Conservation (phyloP, 148 eudicot species). For the Fagopyrum tataricum region DNA sequence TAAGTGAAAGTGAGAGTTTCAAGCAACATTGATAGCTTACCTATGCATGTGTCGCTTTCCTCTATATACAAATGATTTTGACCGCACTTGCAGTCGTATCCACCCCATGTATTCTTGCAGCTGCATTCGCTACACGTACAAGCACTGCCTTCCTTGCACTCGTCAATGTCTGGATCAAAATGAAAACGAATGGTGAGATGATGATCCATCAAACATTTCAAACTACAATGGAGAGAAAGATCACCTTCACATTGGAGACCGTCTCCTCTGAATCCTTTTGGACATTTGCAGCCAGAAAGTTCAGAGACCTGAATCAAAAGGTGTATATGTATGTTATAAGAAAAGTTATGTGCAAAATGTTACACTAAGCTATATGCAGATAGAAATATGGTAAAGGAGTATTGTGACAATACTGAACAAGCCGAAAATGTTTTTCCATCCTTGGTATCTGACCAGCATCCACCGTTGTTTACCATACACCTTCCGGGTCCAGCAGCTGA, state of each 20-base stretch:
- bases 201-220: not conserved
- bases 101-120: slow-evolving; percentile 85
- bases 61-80: slow-evolving; percentile 56
- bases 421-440: slow-evolving; percentile 60
- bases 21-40: slow-evolving; percentile 25
- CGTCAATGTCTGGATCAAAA: slow-evolving; percentile 52
- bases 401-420: slow-evolving; percentile 58
- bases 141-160: slow-evolving; percentile 57
- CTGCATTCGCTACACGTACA: slow-evolving; percentile 74
- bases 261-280: slow-evolving; percentile 77
- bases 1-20: not conserved
- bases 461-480: slow-evolving; percentile 68
- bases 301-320: slow-evolving; percentile 37
- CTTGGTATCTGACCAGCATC: slow-evolving; percentile 72
- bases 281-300: slow-evolving; percentile 64
- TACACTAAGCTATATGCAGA: not conserved
- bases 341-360: not conserved
- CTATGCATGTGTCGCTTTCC: slow-evolving; percentile 81
- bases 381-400: not conserved
- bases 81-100: slow-evolving; percentile 68
- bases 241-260: slow-evolving; percentile 79
- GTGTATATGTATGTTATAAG: not conserved
- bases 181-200: not conserved
- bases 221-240: not conserved
- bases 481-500: slow-evolving; percentile 89